Conservation (phyloP, 345 rosid species). For the Eucalyptus tenuipes region DNA sequence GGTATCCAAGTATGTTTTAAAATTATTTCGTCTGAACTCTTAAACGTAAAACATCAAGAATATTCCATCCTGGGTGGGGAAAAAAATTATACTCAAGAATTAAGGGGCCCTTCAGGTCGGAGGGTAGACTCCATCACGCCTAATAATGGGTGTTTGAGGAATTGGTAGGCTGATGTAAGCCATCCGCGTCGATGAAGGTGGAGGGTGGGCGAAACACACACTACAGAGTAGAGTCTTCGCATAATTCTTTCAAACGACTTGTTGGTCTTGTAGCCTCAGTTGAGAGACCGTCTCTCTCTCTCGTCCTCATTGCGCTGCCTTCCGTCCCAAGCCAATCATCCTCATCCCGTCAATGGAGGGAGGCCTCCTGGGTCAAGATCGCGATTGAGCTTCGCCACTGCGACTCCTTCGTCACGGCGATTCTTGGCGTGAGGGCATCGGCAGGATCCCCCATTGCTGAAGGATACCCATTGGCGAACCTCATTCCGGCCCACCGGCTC, state of each 20-base stretch:
- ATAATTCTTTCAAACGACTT: rapidly evolving
- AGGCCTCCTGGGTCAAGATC: neutral
- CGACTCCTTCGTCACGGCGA: neutral
- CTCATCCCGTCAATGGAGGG: neutral
- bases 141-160: too few species aligned
- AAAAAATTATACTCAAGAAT: rapidly evolving
- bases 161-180: too few species aligned
- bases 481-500: neutral
- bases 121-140: rapidly evolving
- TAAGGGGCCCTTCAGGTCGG: rapidly evolving
- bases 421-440: neutral
- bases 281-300: neutral
- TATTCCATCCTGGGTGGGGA: rapidly evolving
- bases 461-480: neutral
- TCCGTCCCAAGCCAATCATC: neutral
- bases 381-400: neutral
- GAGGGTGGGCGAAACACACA: too few species aligned
- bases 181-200: rapidly evolving
- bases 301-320: neutral
- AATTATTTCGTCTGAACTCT: rapidly evolving
- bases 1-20: rapidly evolving
- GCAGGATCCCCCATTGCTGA: neutral
- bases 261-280: too few species aligned
- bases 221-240: rapidly evolving
- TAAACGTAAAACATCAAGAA: rapidly evolving